phyloP scores from a whole-genome alignment of 495 filamentous ascomycete genomes.

The Letharia columbiana region DNA sequence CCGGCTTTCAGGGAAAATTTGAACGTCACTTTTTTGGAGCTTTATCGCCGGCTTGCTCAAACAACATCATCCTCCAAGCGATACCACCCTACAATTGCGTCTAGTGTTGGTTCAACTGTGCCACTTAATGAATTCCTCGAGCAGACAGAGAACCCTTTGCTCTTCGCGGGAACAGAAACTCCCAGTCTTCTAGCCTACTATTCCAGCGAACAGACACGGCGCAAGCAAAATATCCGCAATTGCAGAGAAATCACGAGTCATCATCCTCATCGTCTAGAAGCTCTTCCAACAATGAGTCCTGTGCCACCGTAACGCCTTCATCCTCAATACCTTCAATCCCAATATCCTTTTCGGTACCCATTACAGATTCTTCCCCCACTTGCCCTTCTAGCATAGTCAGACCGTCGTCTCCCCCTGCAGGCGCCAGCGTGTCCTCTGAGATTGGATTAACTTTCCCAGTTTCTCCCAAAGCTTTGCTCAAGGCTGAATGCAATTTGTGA shows the following conservation, averaged over 20 bases:
- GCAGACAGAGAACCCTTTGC: neutral
- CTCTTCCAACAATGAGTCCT: conserved; percentile 23
- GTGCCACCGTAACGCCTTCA: neutral
- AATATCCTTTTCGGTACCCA: conserved; percentile 11
- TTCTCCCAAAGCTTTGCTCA: conserved; percentile 40
- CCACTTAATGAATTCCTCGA: no score
- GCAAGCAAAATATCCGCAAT: neutral
- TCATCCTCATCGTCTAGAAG: conserved; percentile 19
- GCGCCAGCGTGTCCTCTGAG: conserved; percentile 8
- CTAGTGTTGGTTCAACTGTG: no score
- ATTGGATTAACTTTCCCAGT: conserved; percentile 4
- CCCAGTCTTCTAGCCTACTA: neutral
- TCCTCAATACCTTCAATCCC: conserved; percentile 8
- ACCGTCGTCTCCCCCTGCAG: conserved; percentile 8
- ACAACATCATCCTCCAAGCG: no score
- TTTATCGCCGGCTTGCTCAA: no score
- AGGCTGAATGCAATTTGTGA: conserved; percentile 64
- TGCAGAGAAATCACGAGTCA: neutral
- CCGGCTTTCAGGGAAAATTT: neutral
- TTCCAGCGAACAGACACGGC: neutral
- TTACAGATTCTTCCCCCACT: conserved; percentile 1
- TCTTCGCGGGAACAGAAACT: neutral
- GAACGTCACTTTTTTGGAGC: no score
- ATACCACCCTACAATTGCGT: no score
- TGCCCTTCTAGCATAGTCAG: conserved; percentile 1